Evolutionary conservation across 2,329 filamentous ascomycete genomes (phyloP).

Genomic region (Chaetomium globosum): DNA sequence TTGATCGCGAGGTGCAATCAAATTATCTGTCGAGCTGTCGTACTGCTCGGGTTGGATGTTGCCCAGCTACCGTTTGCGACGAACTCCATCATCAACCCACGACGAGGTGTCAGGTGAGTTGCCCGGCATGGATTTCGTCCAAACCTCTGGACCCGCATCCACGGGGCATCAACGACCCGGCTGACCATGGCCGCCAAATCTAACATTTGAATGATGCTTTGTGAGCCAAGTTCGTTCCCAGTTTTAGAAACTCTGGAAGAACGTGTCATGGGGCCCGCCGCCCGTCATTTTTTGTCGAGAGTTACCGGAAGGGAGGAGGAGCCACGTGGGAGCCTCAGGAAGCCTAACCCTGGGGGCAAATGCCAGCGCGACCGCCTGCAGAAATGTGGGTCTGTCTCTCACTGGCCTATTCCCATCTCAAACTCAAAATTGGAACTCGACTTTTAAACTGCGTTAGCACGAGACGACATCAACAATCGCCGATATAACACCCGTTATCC

Average conservation of each 20-base stretch:
- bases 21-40: background rate
- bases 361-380: background rate
- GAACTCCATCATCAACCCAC: no score
- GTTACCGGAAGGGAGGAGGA: no score
- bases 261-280: background rate
- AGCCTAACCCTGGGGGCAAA: background rate
- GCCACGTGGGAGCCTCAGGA: background rate
- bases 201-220: no score
- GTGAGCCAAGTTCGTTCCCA: background rate
- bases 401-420: background rate
- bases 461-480: background rate
- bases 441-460: no score
- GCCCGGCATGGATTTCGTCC: background rate
- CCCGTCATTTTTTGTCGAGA: no score
- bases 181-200: background rate
- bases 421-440: no score
- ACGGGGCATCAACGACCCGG: constrained; percentile 2
- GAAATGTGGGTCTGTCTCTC: background rate
- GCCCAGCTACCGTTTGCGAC: background rate
- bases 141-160: background rate
- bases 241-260: background rate
- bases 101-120: no score
- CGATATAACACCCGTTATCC: background rate
- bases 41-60: background rate
- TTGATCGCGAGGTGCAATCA: background rate